phyloP scores from a whole-genome alignment of 495 filamentous ascomycete genomes.

The Podospora pseudocomata region DNA sequence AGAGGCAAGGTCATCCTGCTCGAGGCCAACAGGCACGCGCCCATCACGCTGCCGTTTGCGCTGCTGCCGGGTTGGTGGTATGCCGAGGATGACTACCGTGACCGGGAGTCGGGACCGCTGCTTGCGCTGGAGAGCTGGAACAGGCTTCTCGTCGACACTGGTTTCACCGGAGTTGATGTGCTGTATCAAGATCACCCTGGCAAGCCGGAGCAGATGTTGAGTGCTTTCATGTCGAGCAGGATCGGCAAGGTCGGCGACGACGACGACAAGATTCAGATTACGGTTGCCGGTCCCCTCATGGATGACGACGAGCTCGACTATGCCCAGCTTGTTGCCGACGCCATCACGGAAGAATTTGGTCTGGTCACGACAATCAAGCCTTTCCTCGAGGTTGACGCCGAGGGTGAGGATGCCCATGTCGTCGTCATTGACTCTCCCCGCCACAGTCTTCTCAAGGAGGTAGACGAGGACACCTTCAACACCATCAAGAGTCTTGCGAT shows the following conservation, averaged over 20 bases:
- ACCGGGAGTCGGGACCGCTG: constrained; percentile 33
- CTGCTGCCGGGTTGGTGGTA: constrained; percentile 49
- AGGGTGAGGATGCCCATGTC: not conserved
- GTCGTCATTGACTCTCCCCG: constrained; percentile 2
- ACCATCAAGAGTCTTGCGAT: not conserved
- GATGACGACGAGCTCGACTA: constrained; percentile 2
- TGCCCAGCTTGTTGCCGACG: not conserved
- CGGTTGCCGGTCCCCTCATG: not conserved
- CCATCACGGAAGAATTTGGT: not conserved
- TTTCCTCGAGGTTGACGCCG: not conserved
- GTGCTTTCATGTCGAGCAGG: constrained; percentile 1
- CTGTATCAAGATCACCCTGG: constrained; percentile 3
- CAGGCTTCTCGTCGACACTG: constrained; percentile 27
- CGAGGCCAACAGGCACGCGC: constrained; percentile 19
- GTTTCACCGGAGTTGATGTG: constrained; percentile 41
- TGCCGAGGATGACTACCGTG: constrained; percentile 33
- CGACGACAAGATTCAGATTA: not conserved
- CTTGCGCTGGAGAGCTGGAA: constrained; percentile 39
- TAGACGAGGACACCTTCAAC: not conserved
- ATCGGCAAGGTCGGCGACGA: not conserved
- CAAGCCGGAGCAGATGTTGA: constrained; percentile 1
- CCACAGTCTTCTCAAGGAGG: not conserved
- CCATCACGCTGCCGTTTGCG: constrained; percentile 23
- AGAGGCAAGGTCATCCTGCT: constrained; percentile 39
- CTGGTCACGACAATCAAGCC: not conserved